Base-by-base conservation (phyloP, 306 rosid genomes). In the Rosa persica region DNA sequence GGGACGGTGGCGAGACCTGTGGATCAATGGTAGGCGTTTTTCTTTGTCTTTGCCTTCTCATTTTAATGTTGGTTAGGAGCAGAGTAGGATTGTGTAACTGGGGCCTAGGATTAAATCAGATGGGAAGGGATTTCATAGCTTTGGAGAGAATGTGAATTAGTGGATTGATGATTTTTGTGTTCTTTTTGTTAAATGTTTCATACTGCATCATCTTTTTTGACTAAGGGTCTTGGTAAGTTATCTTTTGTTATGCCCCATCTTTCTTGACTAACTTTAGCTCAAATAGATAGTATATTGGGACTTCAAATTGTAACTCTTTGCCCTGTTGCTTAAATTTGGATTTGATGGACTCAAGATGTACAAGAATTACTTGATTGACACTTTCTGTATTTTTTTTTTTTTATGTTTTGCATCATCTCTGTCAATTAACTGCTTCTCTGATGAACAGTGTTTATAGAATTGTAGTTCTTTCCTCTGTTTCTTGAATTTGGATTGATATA, bases 11-110 rank as follows among this genome's bases (percentile, higher is more conserved):
- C 78, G 83, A 84, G 81, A 43, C 85, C 81, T 48, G 72, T 81
- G 84, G 86, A 86, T 85, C 80, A 83, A 69, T 74, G 84, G 79
- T 88, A 81, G 83, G 57, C 40, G 17, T 77, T 62, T 47, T 3
- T 78, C 8, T 39, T 49, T 27, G 11, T 49, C n/a, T n/a, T n/a
- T 55, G 5, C 46, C 34, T 4, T 68, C 44, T 80, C 67, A 77
- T 70, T 77, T 40, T 76, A 76, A 80, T 78, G 39, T 85, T 25
- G 71, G 74, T 72, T 87, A 82, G 88, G 78, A 67, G 72, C 65
- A 42, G 62, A 19, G 54, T 68, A 42, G 36, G 73, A 42, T 42
- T 20, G 8, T 13, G 52, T 39, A 43, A 9, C n/a, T 20, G 34
- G 46, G 19, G 5, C 19, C 40, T 64, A 5, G 20, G 54, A 40